phyloP scores from a whole-genome alignment of 129 eudicot genomes.

The Chrysanthemum seticuspe region DNA sequence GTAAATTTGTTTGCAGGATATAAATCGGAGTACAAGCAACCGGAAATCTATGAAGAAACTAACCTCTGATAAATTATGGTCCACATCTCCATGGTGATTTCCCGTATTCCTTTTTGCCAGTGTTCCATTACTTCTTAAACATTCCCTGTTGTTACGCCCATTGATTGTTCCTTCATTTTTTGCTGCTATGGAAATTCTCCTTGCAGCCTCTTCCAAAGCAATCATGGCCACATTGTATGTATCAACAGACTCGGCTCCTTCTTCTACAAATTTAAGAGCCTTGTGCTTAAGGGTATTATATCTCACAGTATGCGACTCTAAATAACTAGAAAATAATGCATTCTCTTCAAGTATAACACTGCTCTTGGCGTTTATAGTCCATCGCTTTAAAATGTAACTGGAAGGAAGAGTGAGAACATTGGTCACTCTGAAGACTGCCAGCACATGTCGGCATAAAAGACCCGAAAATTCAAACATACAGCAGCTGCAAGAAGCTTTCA shows the following conservation, averaged over 20 bases:
- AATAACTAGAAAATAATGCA: conserved; percentile 37
- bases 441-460: conserved; percentile 56
- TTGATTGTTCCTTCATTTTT: conserved; percentile 43
- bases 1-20: conserved; percentile 4
- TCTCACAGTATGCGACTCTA: conserved; percentile 52
- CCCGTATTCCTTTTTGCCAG: conserved; percentile 13
- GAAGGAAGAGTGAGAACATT: conserved; percentile 69
- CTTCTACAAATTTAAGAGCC: conserved; percentile 59
- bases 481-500: conserved; percentile 63
- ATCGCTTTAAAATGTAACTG: conserved; percentile 46
- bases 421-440: conserved; percentile 68
- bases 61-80: conserved; percentile 48
- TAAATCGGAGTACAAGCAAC: background rate
- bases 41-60: conserved; percentile 22
- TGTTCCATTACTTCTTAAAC: conserved; percentile 35
- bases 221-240: conserved; percentile 49
- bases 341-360: conserved; percentile 51
- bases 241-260: conserved; percentile 58
- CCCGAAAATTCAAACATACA: conserved; percentile 71
- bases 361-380: conserved; percentile 64
- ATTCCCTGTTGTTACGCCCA: conserved; percentile 39
- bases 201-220: conserved; percentile 59
- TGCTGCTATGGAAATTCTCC: conserved; percentile 44
- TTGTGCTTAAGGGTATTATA: conserved; percentile 52
- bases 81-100: conserved; percentile 30